Conservation (phyloP, 768 basidiomycete genomes). For the Amanita jacksonii region DNA sequence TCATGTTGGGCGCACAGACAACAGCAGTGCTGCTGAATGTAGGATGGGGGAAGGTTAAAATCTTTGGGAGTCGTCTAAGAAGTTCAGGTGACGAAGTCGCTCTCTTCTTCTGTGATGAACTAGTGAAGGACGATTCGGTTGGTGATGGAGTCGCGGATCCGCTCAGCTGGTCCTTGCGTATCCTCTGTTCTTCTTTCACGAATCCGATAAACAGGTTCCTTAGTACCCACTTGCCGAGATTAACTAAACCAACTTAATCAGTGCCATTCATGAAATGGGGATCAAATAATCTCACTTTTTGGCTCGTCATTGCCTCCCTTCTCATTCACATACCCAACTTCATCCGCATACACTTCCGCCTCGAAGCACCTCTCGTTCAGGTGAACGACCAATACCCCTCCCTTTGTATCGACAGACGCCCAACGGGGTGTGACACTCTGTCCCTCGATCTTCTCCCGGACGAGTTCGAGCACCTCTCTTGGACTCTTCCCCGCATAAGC, state of each 20-base stretch:
- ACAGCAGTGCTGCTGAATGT: conserved; percentile 33
- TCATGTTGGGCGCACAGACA: conserved; percentile 53
- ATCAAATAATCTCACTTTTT: conserved; percentile 48
- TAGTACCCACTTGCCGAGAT: conserved; percentile 86
- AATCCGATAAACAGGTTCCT: conserved; percentile 79
- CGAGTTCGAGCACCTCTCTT: conserved; percentile 77
- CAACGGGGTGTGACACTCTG: conserved; percentile 81
- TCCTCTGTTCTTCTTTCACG: conserved; percentile 53
- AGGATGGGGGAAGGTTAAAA: conserved; percentile 6
- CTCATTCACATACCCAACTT: conserved; percentile 61
- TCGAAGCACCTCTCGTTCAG: conserved; percentile 86
- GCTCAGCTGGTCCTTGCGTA: conserved; percentile 21
- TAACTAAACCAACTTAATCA: conserved; percentile 43
- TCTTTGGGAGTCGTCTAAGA: too few relatives aligned
- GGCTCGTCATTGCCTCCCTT: conserved; percentile 66
- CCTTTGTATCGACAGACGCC: conserved; percentile 85
- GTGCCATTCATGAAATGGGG: conserved; percentile 5
- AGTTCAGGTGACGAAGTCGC: too few relatives aligned
- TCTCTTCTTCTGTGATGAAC: too few relatives aligned
- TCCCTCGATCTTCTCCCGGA: conserved; percentile 89
- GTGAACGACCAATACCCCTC: conserved; percentile 82
- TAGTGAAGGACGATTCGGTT: conserved; percentile 2
- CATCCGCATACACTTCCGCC: conserved; percentile 91
- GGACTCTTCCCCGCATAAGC: conserved; percentile 37
- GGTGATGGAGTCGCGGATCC: neutral